These are phyloP conservation scores for Fusarium illudens DNA, from an alignment of 2,329 filamentous ascomycete genomes.

Conservation along the genomic window DNA sequence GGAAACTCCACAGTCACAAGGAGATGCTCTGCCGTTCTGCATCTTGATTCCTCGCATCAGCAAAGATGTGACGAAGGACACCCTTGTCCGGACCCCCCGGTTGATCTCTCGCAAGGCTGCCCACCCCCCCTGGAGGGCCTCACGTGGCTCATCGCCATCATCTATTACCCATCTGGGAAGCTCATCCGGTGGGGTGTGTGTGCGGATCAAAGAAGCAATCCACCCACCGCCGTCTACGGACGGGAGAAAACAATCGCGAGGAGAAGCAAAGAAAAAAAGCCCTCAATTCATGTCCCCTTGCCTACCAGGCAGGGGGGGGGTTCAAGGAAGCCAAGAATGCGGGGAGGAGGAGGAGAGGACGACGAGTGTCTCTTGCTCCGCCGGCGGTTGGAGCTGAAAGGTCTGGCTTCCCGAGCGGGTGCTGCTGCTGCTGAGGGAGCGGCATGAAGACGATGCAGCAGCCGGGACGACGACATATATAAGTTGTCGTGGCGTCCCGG, in stretches of 20 bases:
- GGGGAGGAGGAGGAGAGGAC: slow-evolving; percentile 19
- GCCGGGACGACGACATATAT: slow-evolving; percentile 16
- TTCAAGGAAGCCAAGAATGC: slow-evolving; percentile 21
- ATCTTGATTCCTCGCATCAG: background rate
- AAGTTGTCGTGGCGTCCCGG: slow-evolving; percentile 14
- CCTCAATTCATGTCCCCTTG: background rate
- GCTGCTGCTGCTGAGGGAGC: background rate
- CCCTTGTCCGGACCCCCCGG: background rate
- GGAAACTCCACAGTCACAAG: background rate
- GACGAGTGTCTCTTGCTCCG: background rate
- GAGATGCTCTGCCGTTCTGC: no score
- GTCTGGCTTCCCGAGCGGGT: background rate
- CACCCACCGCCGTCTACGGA: background rate
- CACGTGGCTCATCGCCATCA: slow-evolving; percentile 31
- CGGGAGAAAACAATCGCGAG: background rate
- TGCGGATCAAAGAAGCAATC: background rate
- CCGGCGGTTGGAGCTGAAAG: background rate
- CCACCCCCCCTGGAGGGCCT: slow-evolving; percentile 15
- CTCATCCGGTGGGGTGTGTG: slow-evolving; percentile 25
- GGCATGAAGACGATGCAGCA: slow-evolving; percentile 21
- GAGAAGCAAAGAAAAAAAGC: background rate
- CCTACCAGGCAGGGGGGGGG: background rate
- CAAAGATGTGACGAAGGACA: background rate
- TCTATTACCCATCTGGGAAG: slow-evolving; percentile 38
- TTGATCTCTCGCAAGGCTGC: slow-evolving; percentile 1